phyloP scores from a whole-genome alignment of 2,329 filamentous ascomycete species.

The Calonectria multiphialidica region DNA sequence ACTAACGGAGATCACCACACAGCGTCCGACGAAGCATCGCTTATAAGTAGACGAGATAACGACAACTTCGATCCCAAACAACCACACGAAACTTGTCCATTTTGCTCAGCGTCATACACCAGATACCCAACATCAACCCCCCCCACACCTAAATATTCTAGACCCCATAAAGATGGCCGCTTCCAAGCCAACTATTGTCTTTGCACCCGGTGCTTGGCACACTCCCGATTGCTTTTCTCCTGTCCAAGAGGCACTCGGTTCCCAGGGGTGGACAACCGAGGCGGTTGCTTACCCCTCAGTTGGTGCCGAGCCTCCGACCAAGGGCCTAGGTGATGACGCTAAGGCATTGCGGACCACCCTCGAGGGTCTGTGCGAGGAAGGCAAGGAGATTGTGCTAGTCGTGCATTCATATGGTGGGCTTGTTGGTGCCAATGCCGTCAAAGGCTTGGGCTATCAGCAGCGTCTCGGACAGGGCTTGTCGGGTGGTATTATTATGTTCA shows the following conservation, averaged over 20 bases:
- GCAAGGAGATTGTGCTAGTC: constrained; percentile 55
- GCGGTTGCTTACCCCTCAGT: constrained; percentile 48
- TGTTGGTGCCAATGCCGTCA: constrained; percentile 52
- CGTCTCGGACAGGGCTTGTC: constrained; percentile 45
- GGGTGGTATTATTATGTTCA: constrained; percentile 53
- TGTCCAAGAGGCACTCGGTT: constrained; percentile 45
- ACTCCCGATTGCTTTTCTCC: constrained; percentile 45
- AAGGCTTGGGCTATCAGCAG: constrained; percentile 49
- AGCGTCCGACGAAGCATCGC: neutral
- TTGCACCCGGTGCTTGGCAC: constrained; percentile 56
- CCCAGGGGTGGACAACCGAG: constrained; percentile 47
- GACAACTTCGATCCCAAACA: neutral
- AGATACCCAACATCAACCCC: neutral
- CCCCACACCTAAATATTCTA: neutral
- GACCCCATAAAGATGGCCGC: constrained; percentile 2
- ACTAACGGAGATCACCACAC: neutral
- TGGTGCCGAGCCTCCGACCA: constrained; percentile 43
- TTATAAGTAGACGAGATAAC: neutral
- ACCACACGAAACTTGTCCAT: neutral
- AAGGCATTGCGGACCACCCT: constrained; percentile 44
- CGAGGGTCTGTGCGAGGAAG: constrained; percentile 45
- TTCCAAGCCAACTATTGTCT: constrained; percentile 44
- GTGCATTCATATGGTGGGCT: constrained; percentile 60
- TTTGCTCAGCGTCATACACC: neutral
- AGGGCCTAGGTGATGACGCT: constrained; percentile 47